Conservation (phyloP, 1,284 basidiomycete species). For the Boletus sp. region DNA sequence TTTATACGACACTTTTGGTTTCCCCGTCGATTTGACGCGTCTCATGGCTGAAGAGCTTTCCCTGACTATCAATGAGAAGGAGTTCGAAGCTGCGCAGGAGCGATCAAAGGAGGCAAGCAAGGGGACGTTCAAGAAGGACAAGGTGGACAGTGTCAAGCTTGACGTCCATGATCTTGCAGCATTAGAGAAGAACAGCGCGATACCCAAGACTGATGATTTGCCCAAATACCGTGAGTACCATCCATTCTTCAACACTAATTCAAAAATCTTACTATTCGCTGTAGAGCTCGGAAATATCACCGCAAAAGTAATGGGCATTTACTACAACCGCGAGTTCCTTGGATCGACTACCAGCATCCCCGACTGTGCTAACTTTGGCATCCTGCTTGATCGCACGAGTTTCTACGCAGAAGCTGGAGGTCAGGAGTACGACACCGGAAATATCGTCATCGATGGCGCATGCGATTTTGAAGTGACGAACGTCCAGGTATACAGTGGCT, state of each 20-base stretch:
- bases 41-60: slow-evolving; percentile 97
- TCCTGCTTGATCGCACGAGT: slow-evolving; percentile 91
- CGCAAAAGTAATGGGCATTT: slow-evolving; percentile 82
- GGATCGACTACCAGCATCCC: slow-evolving; percentile 65
- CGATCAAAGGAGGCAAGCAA: slow-evolving; percentile 92
- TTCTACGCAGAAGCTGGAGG: slow-evolving; percentile 98
- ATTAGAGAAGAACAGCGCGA: slow-evolving; percentile 74
- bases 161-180: slow-evolving; percentile 94
- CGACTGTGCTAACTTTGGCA: slow-evolving; percentile 68
- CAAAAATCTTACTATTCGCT: slow-evolving; percentile 3
- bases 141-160: slow-evolving; percentile 73
- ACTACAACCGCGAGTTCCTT: slow-evolving; percentile 78
- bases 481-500: slow-evolving; percentile 84
- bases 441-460: slow-evolving; percentile 87
- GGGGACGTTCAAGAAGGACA: slow-evolving; percentile 68
- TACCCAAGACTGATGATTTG: slow-evolving; percentile 94
- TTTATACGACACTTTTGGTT: slow-evolving; percentile 97
- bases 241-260: not conserved
- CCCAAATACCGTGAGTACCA: slow-evolving; percentile 73
- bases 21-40: slow-evolving; percentile 94
- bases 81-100: slow-evolving; percentile 88
- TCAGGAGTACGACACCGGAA: slow-evolving; percentile 95
- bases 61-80: slow-evolving; percentile 80
- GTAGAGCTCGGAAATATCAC: slow-evolving; percentile 72
- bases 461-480: slow-evolving; percentile 93